phyloP scores from a whole-genome alignment of 345 rosid genomes.

The Aquilaria yunnanensis region DNA sequence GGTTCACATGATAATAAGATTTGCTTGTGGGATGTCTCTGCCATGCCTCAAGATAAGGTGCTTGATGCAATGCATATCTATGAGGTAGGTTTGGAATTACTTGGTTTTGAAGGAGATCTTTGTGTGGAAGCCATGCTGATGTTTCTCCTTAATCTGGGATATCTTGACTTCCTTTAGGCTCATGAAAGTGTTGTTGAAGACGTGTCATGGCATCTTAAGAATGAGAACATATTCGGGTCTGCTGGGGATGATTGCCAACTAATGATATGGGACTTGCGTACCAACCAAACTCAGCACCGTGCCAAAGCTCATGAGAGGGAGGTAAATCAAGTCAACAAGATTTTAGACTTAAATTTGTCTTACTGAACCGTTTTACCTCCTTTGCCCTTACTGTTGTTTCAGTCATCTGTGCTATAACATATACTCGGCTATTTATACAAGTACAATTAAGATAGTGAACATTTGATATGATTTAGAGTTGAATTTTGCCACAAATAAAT shows the following conservation, averaged over 20 bases:
- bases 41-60: slow-evolving; percentile 45
- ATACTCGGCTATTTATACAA: too few relatives aligned
- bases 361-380: too few relatives aligned
- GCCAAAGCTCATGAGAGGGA: slow-evolving; percentile 84
- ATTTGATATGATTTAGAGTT: too few relatives aligned
- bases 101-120: background rate
- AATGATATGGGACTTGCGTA: slow-evolving; percentile 85
- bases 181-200: slow-evolving; percentile 75
- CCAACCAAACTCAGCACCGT: slow-evolving; percentile 53
- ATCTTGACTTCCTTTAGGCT: slow-evolving; percentile 36
- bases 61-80: slow-evolving; percentile 58
- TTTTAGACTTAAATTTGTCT: background rate
- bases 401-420: too few relatives aligned
- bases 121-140: background rate
- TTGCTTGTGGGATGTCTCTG: slow-evolving; percentile 86
- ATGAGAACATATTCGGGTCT: slow-evolving; percentile 79
- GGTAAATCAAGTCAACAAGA: slow-evolving; percentile 28
- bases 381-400: too few relatives aligned
- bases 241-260: slow-evolving; percentile 79
- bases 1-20: slow-evolving; percentile 83
- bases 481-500: too few relatives aligned
- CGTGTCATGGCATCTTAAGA: slow-evolving; percentile 88
- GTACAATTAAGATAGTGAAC: too few relatives aligned
- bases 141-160: slow-evolving; percentile 13
- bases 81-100: slow-evolving; percentile 40